Base-by-base conservation (phyloP, 176 grass and related monocot genomes). In the Poa annua region DNA sequence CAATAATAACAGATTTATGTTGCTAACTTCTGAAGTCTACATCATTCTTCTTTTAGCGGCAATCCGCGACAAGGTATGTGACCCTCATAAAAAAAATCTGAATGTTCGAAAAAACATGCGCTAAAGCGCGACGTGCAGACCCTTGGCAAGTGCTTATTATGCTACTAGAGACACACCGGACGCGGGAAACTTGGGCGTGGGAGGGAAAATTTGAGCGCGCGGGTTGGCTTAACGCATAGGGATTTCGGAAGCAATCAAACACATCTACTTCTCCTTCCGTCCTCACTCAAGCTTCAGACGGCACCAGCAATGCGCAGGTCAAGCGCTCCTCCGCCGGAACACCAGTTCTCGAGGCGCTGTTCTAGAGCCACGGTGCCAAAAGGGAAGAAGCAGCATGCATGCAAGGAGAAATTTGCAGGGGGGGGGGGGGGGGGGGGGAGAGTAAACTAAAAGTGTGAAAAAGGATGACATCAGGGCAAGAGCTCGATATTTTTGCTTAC, bases 401-500 rank as follows among this genome's bases (percentile, higher is more conserved):
- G 5, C 7, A 29, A 47, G 38, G 57, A 59, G 15, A 79, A 79
- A 79, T 61, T 13, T 61, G 38, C 55, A 61, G 55, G 57, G 26
- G 56, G 57, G 51, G 63, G 21, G 57, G 51, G 63, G 21, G n/a
- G 55, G 57, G 26, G 56, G 57, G 51, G 63, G 21, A 79, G 59
- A 48, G 56, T 74, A 56, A 63, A 63, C 57, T 47, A 44, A 4
- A 63, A 26, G 13, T 47, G 38, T 0, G 38, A 45, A 78, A 49
- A 62, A 24, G 7, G 55, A 24, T 8, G 55, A 5, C 56, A 16
- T 78, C 45, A 62, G 76, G n/a, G 36, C 36, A 44, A 26, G 36
- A 45, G 55, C 36, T 42, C n/a, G 25, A 60, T 60, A 25, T 61
- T 78, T 38, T 78, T 78, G 55, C 38, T 78, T 61, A 12, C 38